Conservation (phyloP, 2,329 filamentous ascomycete genomes). For the Allantophomopsis lycopodina region DNA sequence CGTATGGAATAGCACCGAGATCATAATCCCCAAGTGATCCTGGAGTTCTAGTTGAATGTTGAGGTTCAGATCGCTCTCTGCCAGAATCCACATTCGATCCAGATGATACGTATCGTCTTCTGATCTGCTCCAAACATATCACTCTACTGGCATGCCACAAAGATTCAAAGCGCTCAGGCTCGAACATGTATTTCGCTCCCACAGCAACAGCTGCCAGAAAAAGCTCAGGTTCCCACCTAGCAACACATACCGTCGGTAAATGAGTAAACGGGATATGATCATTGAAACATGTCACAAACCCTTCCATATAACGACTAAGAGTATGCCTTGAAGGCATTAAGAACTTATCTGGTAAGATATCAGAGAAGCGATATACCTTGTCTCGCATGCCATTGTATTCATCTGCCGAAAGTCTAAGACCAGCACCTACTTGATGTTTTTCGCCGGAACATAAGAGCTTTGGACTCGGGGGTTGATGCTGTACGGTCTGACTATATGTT, state of each 20-base stretch:
- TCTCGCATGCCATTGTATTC: too few relatives aligned
- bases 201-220: slow-evolving; percentile 54
- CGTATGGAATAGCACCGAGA: neutral
- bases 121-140: slow-evolving; percentile 43
- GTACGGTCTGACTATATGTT: too few relatives aligned
- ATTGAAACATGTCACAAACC: slow-evolving; percentile 55
- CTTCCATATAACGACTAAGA: slow-evolving; percentile 53
- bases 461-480: too few relatives aligned
- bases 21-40: neutral
- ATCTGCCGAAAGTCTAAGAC: too few relatives aligned
- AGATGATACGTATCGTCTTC: slow-evolving; percentile 12
- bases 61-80: slow-evolving; percentile 34
- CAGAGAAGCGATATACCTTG: slow-evolving; percentile 46
- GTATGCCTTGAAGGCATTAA: slow-evolving; percentile 57
- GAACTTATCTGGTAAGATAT: slow-evolving; percentile 46
- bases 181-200: slow-evolving; percentile 52
- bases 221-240: slow-evolving; percentile 53
- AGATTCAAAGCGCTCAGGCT: slow-evolving; percentile 41
- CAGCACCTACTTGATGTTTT: too few relatives aligned
- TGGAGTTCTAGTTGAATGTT: neutral
- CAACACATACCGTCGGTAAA: slow-evolving; percentile 48
- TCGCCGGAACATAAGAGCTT: too few relatives aligned
- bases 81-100: slow-evolving; percentile 8
- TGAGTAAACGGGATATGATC: slow-evolving; percentile 50
- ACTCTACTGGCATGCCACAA: slow-evolving; percentile 48